Conservation (phyloP, 495 filamentous ascomycete species). For the Penicillium malachiteum region DNA sequence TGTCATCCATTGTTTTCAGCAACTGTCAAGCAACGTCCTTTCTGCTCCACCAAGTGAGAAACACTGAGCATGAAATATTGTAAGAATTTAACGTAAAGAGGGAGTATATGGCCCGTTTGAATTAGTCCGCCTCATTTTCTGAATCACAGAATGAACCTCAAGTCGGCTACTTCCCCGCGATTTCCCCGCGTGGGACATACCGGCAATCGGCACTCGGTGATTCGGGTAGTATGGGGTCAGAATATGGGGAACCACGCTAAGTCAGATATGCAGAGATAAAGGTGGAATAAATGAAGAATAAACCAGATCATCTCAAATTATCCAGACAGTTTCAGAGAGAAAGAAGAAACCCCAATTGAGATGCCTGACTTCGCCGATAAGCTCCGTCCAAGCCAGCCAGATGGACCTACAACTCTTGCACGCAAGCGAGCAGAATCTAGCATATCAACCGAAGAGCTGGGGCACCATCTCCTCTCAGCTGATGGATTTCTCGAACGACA, state of each 20-base stretch:
- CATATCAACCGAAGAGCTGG: slow-evolving; percentile 36
- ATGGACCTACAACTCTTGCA: slow-evolving; percentile 37
- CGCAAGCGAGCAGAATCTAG: slow-evolving; percentile 38
- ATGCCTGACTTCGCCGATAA: slow-evolving; percentile 50
- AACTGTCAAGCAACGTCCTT: background rate
- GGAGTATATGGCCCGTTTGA: background rate
- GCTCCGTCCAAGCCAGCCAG: slow-evolving; percentile 38
- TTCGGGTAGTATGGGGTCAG: background rate
- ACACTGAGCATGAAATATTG: background rate
- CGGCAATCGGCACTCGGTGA: slow-evolving; percentile 29
- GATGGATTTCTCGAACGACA: slow-evolving; percentile 46
- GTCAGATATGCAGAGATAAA: background rate
- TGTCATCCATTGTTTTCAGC: slow-evolving; percentile 18
- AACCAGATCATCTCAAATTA: background rate
- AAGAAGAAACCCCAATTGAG: background rate
- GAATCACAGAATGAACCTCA: slow-evolving; percentile 4
- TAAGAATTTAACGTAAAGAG: background rate
- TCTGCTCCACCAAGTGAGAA: background rate
- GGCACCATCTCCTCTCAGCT: slow-evolving; percentile 37
- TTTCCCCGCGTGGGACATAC: slow-evolving; percentile 13
- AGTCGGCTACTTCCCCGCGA: slow-evolving; percentile 23
- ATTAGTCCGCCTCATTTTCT: background rate
- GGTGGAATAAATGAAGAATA: background rate
- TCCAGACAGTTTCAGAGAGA: background rate
- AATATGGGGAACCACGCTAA: background rate